Evolutionary conservation across 305 asterid genomes (phyloP).

Genomic region (Vinca major): DNA sequence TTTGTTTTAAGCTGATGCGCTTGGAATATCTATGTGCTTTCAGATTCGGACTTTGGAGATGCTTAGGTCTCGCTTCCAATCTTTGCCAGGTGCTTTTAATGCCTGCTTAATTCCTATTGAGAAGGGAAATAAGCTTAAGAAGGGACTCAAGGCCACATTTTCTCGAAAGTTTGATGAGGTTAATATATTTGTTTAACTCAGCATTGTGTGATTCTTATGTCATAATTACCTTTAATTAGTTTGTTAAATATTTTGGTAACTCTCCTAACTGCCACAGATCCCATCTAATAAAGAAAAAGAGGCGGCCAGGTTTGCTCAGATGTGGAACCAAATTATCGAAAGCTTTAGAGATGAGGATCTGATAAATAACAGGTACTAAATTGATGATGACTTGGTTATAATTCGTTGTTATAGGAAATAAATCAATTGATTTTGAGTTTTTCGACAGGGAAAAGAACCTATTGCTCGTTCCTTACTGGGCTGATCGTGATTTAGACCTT

Average conservation of each 20-base stretch:
- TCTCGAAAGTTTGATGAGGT: constrained; percentile 80
- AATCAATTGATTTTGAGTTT: constrained; percentile 5
- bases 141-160: constrained; percentile 68
- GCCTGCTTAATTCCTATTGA: constrained; percentile 70
- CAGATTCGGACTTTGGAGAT: constrained; percentile 90
- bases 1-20: constrained; percentile 22
- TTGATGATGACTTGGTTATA: neutral
- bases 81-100: constrained; percentile 90
- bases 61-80: constrained; percentile 89
- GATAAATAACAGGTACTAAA: constrained; percentile 55
- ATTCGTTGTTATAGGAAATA: constrained; percentile 1
- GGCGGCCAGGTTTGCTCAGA: constrained; percentile 89
- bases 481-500: constrained; percentile 84
- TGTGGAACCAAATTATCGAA: constrained; percentile 96
- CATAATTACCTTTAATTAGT: constrained; percentile 11
- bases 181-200: constrained; percentile 13
- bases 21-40: constrained; percentile 19
- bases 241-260: constrained; percentile 14
- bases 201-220: constrained; percentile 5
- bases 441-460: constrained; percentile 78
- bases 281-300: constrained; percentile 63
- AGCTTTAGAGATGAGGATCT: constrained; percentile 96
- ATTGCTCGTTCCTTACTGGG: constrained; percentile 87
- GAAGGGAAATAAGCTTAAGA: constrained; percentile 51
- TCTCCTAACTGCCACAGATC: constrained; percentile 41